These are phyloP conservation scores for Vanrija humicola DNA, from an alignment of 1,284 basidiomycete genomes.

Conservation along the genomic window DNA sequence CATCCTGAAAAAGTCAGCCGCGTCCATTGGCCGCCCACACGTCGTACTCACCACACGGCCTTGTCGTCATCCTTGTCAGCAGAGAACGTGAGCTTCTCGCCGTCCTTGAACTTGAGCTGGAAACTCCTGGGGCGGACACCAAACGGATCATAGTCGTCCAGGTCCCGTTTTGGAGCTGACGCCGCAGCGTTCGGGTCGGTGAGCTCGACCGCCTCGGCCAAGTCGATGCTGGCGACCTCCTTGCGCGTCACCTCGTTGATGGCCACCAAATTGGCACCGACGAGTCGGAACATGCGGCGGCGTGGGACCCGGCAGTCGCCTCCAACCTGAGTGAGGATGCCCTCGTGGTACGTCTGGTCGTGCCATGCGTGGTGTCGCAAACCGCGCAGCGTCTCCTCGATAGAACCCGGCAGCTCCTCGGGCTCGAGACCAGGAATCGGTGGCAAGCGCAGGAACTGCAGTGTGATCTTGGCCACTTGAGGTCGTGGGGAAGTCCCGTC, in stretches of 20 bases:
- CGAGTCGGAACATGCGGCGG: constrained; percentile 76
- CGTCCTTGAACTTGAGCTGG: constrained; percentile 72
- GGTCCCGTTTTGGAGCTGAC: constrained; percentile 26
- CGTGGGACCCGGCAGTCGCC: constrained; percentile 94
- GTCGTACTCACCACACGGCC: constrained; percentile 66
- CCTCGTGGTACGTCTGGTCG: constrained; percentile 83
- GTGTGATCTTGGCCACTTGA: constrained; percentile 67
- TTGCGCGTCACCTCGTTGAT: constrained; percentile 93
- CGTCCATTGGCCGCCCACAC: not conserved
- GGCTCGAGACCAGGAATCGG: constrained; percentile 75
- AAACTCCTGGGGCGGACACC: constrained; percentile 66
- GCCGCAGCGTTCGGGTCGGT: constrained; percentile 59
- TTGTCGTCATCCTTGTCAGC: constrained; percentile 90
- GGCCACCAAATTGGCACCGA: constrained; percentile 80
- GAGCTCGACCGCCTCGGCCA: constrained; percentile 74
- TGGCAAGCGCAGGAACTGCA: constrained; percentile 86
- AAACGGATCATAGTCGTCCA: constrained; percentile 66
- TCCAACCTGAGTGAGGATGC: constrained; percentile 88
- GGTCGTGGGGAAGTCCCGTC: constrained; percentile 55
- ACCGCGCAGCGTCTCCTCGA: constrained; percentile 89
- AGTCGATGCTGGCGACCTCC: constrained; percentile 82
- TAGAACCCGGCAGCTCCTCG: constrained; percentile 76
- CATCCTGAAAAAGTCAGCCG: constrained; percentile 57
- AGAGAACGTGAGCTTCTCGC: constrained; percentile 81
- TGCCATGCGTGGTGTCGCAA: constrained; percentile 86